Evolutionary conservation across 2,329 filamentous ascomycete species (phyloP).

Genomic region (Fusarium falciforme): DNA sequence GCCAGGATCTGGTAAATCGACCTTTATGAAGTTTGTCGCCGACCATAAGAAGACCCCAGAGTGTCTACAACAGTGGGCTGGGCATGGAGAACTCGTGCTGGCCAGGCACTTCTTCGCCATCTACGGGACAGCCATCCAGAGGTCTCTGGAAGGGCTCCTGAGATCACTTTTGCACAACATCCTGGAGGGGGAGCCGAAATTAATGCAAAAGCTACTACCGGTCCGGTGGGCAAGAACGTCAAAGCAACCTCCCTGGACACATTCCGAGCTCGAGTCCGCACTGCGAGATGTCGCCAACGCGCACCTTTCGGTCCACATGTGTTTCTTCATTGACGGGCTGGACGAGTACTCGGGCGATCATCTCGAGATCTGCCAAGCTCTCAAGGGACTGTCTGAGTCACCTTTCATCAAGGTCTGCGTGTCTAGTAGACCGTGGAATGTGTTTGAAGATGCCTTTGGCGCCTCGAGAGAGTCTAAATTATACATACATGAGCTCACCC

Average conservation of each 20-base stretch:
- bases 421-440: slow-evolving; percentile 23
- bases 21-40: slow-evolving; percentile 20
- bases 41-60: neutral
- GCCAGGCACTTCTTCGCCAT: slow-evolving; percentile 15
- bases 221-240: neutral
- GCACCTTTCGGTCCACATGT: neutral
- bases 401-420: slow-evolving; percentile 26
- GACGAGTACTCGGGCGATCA: slow-evolving; percentile 32
- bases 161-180: slow-evolving; percentile 27
- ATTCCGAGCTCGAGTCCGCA: neutral
- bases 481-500: slow-evolving; percentile 24
- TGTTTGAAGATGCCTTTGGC: slow-evolving; percentile 14
- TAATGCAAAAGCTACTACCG: neutral
- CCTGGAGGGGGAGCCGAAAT: neutral
- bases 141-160: slow-evolving; percentile 5
- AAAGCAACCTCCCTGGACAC: neutral
- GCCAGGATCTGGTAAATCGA: slow-evolving; percentile 15
- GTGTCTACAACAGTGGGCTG: neutral
- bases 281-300: neutral
- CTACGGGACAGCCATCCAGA: neutral
- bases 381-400: slow-evolving; percentile 3
- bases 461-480: slow-evolving; percentile 2
- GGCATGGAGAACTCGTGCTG: neutral
- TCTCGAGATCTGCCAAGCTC: slow-evolving; percentile 1
- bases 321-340: slow-evolving; percentile 35